Base-by-base conservation (phyloP, 1,284 basidiomycete species). In the Trichosporon inkin region DNA sequence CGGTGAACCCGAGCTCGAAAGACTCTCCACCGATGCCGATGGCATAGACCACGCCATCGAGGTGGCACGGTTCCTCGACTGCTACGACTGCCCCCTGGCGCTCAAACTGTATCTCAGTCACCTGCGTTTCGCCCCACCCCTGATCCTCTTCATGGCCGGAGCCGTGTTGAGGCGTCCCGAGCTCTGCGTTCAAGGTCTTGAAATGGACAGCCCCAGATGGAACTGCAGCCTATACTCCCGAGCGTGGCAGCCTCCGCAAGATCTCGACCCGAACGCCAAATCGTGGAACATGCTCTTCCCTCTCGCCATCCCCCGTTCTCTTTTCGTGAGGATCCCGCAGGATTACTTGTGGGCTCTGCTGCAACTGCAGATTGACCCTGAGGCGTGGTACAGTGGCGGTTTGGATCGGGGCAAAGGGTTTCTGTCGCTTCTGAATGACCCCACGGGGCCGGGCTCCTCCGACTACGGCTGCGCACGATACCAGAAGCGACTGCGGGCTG, bases 261-360 rank as follows among this genome's bases (percentile, higher is more conserved):
- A n/a, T 38, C 16, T 38, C 36, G 11, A 8, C 8, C 28, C 8
- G 28, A 32, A 8, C 28, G 28, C 28, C 28, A 32, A 32, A 32
- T 32, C 28, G 5, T 32, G 28, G 28, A 32, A 32, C 28, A 32
- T 32, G 28, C 8, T 32, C 8, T 32, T 4, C 8, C 28, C 28
- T 8, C 28, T 32, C 8, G 28, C 28, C 8, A 32, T 32, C 28
- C 28, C 28, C 28, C 28, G 28, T 32, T 32, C 28, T 4, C 28
- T 32, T 8, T 32, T 32, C 8, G 28, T 32, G 5, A 4, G 8
- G 28, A 55, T 55, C 16, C 54, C 54, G 16, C 39, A 17, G 24
- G 38, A 40, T 17, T 55, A 55, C 38, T 6, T 44, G 7, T 55
- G 54, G 54, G 54, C 54, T 5, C 39, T 55, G n/a, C 38, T 38